These are phyloP conservation scores for Neonectria ditissima DNA, from an alignment of 2,329 filamentous ascomycete genomes.

Conservation along the genomic window DNA sequence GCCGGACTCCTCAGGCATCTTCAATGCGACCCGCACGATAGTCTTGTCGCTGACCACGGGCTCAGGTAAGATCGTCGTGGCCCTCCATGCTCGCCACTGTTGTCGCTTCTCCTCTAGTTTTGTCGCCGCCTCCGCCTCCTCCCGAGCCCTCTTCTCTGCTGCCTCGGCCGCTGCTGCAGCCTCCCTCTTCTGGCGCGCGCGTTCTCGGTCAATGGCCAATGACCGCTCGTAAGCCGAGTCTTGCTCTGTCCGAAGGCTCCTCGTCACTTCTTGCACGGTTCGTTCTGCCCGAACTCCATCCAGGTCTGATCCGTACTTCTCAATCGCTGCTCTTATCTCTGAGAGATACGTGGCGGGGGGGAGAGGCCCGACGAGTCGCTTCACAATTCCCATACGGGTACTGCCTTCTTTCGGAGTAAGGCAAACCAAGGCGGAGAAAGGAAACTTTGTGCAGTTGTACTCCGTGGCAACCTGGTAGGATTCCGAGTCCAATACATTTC, in stretches of 20 bases:
- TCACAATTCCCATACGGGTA: slow-evolving; percentile 90
- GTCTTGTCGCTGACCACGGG: slow-evolving; percentile 73
- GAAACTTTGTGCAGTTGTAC: slow-evolving; percentile 90
- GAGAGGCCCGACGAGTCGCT: slow-evolving; percentile 80
- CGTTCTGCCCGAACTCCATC: slow-evolving; percentile 80
- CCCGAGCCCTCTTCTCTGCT: slow-evolving; percentile 71
- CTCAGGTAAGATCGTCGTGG: slow-evolving; percentile 73
- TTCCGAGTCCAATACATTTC: slow-evolving; percentile 92
- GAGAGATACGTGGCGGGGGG: slow-evolving; percentile 77
- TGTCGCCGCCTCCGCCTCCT: slow-evolving; percentile 71
- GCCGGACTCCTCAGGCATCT: slow-evolving; percentile 69
- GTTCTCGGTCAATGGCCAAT: slow-evolving; percentile 87
- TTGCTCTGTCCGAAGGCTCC: slow-evolving; percentile 86
- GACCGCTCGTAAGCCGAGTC: slow-evolving; percentile 95
- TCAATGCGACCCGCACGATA: slow-evolving; percentile 77
- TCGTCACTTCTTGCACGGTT: slow-evolving; percentile 82
- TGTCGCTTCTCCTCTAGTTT: slow-evolving; percentile 58
- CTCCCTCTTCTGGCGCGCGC: slow-evolving; percentile 80
- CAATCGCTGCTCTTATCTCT: slow-evolving; percentile 79
- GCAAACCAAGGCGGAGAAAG: slow-evolving; percentile 87
- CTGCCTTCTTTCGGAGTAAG: slow-evolving; percentile 87
- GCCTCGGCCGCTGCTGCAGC: slow-evolving; percentile 78
- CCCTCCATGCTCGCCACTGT: slow-evolving; percentile 87
- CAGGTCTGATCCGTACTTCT: slow-evolving; percentile 81
- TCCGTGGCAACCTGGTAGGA: slow-evolving; percentile 93